Base-by-base conservation (phyloP, 495 filamentous ascomycete species). In the Daldinia caldariorum region DNA sequence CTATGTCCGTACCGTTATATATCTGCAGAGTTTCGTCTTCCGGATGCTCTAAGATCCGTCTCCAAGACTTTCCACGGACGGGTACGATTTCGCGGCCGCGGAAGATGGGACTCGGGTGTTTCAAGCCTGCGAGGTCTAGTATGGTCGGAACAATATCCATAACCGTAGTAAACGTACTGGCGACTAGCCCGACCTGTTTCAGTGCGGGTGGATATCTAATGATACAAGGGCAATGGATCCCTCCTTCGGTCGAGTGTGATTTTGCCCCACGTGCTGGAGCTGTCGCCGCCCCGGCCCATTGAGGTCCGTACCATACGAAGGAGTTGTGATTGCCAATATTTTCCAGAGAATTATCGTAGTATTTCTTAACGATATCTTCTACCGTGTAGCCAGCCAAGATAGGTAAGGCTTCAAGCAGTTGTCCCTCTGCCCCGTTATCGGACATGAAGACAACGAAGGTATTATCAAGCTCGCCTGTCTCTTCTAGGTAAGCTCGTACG, bases 271-370 rank as follows among this genome's bases (percentile, higher is more conserved):
- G 79, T n/a, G 82, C 85, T 6, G 89, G 86, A 9, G 89, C 86
- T 14, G 88, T 90, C 16, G 87, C 83, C 35, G 88, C 89, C 67
- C 87, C 83, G 10, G 87, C 87, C 87, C 88, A 88, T 58, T 85
- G 84, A 13, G 86, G 87, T 5, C 88, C 87, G 64, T 90, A 89
- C 87, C 88, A 89, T 70, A 89, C 85, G 75, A 89, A 90, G 0
- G 82, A 85, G 77, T 89, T 84, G 47, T 79, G 81, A 66, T 84
- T 84, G 14, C 87, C 88, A 29, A 90, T 81, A 61, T 90, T 90
- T 9, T 87, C 86, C 29, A 88, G 75, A 38, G 78, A 82, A 77
- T 89, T 90, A 74, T 89, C 79, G 69, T 88, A 89, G 76, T 88
- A 89, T 70, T 88, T 87, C 63, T 86, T 77, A 6, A 90, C 77